Evolutionary conservation across 441 rosid genomes (phyloP), one percentile per base, ranked within the genome.

Genomic region (Adansonia gregorii): DNA sequence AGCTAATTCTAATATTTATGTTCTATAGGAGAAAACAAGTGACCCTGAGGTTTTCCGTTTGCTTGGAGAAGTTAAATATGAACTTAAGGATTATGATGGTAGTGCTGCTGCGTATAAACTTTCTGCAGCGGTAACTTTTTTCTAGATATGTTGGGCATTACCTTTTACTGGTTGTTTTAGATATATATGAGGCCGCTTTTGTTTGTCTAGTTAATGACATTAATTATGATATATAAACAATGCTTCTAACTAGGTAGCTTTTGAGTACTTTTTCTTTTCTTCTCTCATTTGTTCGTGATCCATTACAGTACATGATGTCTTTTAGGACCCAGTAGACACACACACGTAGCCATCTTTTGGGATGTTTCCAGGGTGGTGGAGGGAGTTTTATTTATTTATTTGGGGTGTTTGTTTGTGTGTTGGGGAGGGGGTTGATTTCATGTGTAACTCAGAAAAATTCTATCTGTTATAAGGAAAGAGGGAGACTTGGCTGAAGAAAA

Each of bases 11-110:
- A 63, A 24, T 78, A 55, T 74, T 81, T 75, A 56, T 82, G 82
- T 67, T 83, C 78, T 79, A 71, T 84, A 95, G 99, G 96, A 83
- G 79, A 93, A 91, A 82, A 89, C 93, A 75, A 83, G 79, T 39
- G 97, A 92, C 81, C 93, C 97, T 76, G 95, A 92, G 63, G 97
- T 90, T 74, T 90, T 88, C 61, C 90, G 92, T 81, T 90, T 95
- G 93, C 94, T 93, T 77, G 99, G 97, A 75, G 98, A 95, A 84
- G 93, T 92, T 70, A 95, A 93, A 83, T 92, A 83, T 82, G 92
- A 90, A 82, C 95, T 93, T 66, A 84, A 87, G 84, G 97, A 93
- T 86, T 95, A 89, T 83, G 96, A 89, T 59, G 95, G 99, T 75
- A 95, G 99, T 85, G 88, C 80, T 76, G 89, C 90, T 82, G 97